Evolutionary conservation across 192 early-diverging fungal species (phyloP), one percentile per base, ranked within the genome.

Genomic region (Chytriomyces sp.): DNA sequence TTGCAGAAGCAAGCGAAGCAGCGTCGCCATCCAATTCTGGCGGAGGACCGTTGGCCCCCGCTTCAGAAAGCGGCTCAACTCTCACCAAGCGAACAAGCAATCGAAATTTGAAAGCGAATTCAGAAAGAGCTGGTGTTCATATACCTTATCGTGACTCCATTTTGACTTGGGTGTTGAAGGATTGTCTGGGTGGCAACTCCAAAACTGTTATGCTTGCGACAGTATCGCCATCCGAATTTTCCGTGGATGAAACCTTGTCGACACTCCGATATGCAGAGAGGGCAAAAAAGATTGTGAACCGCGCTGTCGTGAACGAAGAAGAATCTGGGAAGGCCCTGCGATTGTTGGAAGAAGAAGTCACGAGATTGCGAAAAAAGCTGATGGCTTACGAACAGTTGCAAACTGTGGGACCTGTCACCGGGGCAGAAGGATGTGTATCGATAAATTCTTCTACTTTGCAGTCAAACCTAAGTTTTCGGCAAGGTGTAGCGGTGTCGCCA

Each of bases 141-240:
- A 86, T 98, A 25, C 94, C 94, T 2, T 98, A 98, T 74, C 84
- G 96, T 30, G 96, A 98, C 77, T 96, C 94, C 14, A 84, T 88
- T 88, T 65, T 88, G 63, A 88, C 86, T 3, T 80, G 87, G 74
- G 61, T 88, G 19, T 63, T 88, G 17, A 81, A 78, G 49, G 86
- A 88, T 65, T 84, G 76, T 34, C 73, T 88, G 19, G 85, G 85
- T 30, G 86, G 86, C 7, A 86, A 84, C 65, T 77, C 77, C 34
- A 76, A 89, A 39, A 82, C 86, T 5, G 59, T 86, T 40, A 83
- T 88, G 81, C 69, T 87, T 19, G 85, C 85, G 5, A 82, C 86
- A 33, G 61, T 87, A 22, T 75, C 80, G 10, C 85, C 85, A 25
- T 41, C 81, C 22, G 73, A 77, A 37, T 52, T 56, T 12, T 70